Conservation (phyloP, 106 monocot genomes). For the Chionographis japonica region DNA sequence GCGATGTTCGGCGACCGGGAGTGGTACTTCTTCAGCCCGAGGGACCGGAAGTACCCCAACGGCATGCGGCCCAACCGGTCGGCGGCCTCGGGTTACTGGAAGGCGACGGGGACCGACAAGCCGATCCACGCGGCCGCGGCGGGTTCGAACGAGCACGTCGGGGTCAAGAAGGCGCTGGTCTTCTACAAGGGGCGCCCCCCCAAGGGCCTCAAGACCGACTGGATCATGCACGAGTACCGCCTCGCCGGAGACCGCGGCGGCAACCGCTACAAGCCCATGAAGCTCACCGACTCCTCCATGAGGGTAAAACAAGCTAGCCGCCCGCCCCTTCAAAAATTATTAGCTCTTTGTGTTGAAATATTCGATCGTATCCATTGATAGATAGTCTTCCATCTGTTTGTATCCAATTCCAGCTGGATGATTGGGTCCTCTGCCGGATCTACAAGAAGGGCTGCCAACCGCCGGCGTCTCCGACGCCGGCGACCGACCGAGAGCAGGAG, state of each 20-base stretch:
- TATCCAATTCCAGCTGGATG: constrained; percentile 31
- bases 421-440: constrained; percentile 55
- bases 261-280: constrained; percentile 19
- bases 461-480: not conserved
- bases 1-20: constrained; percentile 47
- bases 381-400: too few relatives aligned
- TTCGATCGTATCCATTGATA: too few relatives aligned
- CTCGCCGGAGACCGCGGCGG: constrained; percentile 24
- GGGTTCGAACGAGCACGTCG: constrained; percentile 21
- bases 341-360: too few relatives aligned
- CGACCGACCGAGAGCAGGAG: constrained; percentile 15
- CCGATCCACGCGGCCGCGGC: constrained; percentile 22
- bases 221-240: constrained; percentile 80
- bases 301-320: constrained; percentile 19
- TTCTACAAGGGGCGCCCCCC: constrained; percentile 62
- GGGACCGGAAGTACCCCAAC: constrained; percentile 55
- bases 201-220: constrained; percentile 59
- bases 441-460: constrained; percentile 40
- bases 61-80: constrained; percentile 45
- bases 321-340: too few relatives aligned
- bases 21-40: constrained; percentile 58
- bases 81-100: constrained; percentile 50
- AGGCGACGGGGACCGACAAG: constrained; percentile 51
- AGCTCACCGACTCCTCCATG: constrained; percentile 33
- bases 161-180: constrained; percentile 70